Conservation (phyloP, 2,329 filamentous ascomycete genomes). For the Cryphonectria carpinicola region DNA sequence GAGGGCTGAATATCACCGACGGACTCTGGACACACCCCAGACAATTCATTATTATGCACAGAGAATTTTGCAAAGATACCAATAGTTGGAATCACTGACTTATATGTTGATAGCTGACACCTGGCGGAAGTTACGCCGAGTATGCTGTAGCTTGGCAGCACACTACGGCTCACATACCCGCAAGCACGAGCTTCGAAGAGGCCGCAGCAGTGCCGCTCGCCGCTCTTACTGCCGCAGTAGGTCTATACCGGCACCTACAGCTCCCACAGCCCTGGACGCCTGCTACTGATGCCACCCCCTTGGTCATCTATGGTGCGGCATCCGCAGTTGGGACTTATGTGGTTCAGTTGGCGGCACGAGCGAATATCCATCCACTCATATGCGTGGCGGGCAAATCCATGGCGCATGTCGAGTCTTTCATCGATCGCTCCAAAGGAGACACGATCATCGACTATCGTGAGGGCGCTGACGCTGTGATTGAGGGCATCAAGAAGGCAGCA, state of each 20-base stretch:
- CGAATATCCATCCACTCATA: constrained; percentile 65
- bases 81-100: not conserved
- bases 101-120: constrained; percentile 25
- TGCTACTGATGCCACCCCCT: constrained; percentile 33
- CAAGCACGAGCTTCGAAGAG: constrained; percentile 43
- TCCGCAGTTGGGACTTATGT: constrained; percentile 62
- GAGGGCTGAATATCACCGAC: not conserved
- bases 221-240: constrained; percentile 47
- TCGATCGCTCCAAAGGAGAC: constrained; percentile 59
- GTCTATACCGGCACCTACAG: constrained; percentile 41
- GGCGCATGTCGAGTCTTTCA: constrained; percentile 54
- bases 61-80: not conserved
- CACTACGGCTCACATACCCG: constrained; percentile 48
- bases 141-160: constrained; percentile 46
- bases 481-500: constrained; percentile 48
- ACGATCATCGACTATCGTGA: constrained; percentile 63
- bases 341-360: constrained; percentile 57
- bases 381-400: constrained; percentile 58
- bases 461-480: constrained; percentile 56
- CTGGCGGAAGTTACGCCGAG: constrained; percentile 45
- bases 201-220: constrained; percentile 49
- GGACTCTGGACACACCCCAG: not conserved
- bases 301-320: constrained; percentile 58
- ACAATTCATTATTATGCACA: no score
- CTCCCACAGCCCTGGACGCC: constrained; percentile 45